These are phyloP conservation scores for Diutina siamensis DNA, from an alignment of 1,139 yeast species.

Conservation along the genomic window DNA sequence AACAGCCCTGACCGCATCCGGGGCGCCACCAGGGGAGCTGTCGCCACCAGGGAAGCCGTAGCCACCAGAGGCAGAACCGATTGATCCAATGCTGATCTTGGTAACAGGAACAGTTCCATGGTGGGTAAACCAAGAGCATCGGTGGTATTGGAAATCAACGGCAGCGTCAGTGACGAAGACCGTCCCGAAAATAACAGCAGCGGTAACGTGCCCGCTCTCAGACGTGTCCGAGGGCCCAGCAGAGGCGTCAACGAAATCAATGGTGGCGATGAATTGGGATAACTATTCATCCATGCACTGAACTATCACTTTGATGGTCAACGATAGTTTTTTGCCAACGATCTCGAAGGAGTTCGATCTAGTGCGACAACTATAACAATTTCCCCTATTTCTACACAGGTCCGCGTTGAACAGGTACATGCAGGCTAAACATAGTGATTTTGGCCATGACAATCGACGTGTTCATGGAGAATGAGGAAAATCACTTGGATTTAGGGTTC, in stretches of 20 bases:
- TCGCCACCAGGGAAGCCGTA: too few species aligned
- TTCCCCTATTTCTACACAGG: constrained; percentile 6
- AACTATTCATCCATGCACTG: constrained; percentile 5
- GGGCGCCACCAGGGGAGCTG: too few species aligned
- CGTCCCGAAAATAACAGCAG: constrained; percentile 22
- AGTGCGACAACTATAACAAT: constrained; percentile 1
- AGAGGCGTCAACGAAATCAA: constrained; percentile 21
- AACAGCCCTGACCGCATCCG: constrained; percentile 34
- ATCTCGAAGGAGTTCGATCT: not conserved
- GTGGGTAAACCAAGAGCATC: constrained; percentile 13
- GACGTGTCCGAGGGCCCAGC: constrained; percentile 8
- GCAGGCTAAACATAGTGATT: not conserved
- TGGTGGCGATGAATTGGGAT: constrained; percentile 22
- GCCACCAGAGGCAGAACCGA: too few species aligned
- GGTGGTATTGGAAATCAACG: constrained; percentile 9
- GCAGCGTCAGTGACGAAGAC: constrained; percentile 6
- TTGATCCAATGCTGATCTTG: constrained; percentile 9
- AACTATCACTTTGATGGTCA: not conserved
- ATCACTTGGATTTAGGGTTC: too few species aligned
- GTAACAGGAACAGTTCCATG: constrained; percentile 17
- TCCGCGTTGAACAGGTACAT: not conserved
- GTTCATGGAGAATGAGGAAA: too few species aligned
- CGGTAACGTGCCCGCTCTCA: constrained; percentile 48
- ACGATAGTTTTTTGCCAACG: not conserved
- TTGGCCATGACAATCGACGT: too few species aligned